Base-by-base conservation (phyloP, 1,284 basidiomycete genomes). In the Trichosporon sp. region DNA sequence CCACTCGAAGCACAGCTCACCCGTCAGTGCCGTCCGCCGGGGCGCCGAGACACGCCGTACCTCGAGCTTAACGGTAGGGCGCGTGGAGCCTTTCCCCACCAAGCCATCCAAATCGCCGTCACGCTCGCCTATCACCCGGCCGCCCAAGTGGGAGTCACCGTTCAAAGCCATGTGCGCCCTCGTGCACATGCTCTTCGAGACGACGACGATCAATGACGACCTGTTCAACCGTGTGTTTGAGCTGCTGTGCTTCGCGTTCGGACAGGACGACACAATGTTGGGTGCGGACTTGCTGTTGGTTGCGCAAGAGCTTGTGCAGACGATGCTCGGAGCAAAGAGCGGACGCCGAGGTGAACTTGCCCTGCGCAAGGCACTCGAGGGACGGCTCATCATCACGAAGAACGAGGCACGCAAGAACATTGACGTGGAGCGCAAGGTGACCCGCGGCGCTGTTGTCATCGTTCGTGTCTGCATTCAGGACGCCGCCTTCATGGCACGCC, bases 381-480 rank as follows among this genome's bases (percentile, higher is more conserved):
- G 79, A 31, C 75, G 75, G 37, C 66, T 72, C 1, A 69, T 70
- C n/a, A 66, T 67, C 19, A 71, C 71, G 16, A 72, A 70, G 32
- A 66, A 51, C 11, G 74, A 75, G 3, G 74, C 73, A 10, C 68
- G 74, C 19, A 76, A 74, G 19, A 66, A 76, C 10, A 38, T 64
- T 11, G 74, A 79, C 32, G 75, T 74, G 1, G 78, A 81, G 65
- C 73, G 78, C 37, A 80, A 79, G 71, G 73, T 79, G 14, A 75
- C 78, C 2, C 76, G 77, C 26, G 81, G 81, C 4, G 80, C 81
- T 1, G 78, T 83, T n/a, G 75, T 78, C 48, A 73, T 77, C 16
- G 74, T 78, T 2, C 74, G 79, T 12, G 68, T 73, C 48, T 69
- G 78, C n/a, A 67, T 78, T 14, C 72, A 75, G 2, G 74, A 80